Base-by-base conservation (phyloP, 306 rosid genomes). In the Astragalus membranaceus region DNA sequence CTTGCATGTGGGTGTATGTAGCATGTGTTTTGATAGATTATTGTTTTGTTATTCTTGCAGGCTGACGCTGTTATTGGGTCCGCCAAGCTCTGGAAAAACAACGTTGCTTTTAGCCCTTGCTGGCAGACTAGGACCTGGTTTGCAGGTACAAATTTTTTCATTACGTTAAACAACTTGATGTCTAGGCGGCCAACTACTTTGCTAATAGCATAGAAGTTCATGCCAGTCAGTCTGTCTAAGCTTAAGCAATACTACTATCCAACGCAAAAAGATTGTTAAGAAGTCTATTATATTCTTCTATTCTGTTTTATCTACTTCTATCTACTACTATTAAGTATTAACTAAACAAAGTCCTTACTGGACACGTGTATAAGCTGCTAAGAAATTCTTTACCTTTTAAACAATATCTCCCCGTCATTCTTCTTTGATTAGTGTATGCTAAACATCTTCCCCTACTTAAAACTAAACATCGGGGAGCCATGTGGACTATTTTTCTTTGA, bases 1-100 rank as follows among this genome's bases (percentile, higher is more conserved):
- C 29, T 41, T 17, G 15, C 17, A 39, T 54, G 39, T 60, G 75
- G 11, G 37, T 29, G 4, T n/a, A 12, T 50, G 33, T 26, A 47
- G 8, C 7, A 12, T 44, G 5, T 17, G 43, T 42, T 42, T 41
- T 26, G 43, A 71, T 30, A 14, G 36, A 29, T 20, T 65, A 26
- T 50, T 54, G 69, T 47, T 20, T 17, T 65, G 70, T 66, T 64
- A 47, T 64, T 74, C 43, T 78, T 79, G 78, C 71, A 95, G 99
- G 77, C 75, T 95, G 73, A 95, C 99, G 10, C 80, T 95, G 70
- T 67, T 95, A 44, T 66, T 95, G 88, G 99, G 99, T 68, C 97
- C 99, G 37, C 99, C 99, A 52, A 87, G 97, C 88, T 95, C 99
- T 10, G 99, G 99, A 69, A 95, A 95, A 84, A 83, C 97, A 10